Base-by-base conservation (phyloP, 1,284 basidiomycete genomes). In the Sutorius eximius region DNA sequence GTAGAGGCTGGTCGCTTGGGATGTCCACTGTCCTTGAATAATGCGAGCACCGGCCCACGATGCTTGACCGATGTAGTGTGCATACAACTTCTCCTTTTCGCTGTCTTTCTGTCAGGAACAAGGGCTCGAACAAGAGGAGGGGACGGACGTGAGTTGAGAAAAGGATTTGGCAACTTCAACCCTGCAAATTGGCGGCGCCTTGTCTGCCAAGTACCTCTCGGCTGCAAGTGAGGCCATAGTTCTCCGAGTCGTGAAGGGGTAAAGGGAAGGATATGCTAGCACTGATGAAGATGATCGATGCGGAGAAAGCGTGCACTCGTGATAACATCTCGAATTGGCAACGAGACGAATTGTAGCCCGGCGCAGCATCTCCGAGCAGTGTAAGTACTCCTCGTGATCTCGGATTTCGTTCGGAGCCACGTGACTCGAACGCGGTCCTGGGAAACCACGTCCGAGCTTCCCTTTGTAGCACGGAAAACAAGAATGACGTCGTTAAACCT, bases 31-130 rank as follows among this genome's bases (percentile, higher is more conserved):
- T 64, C 79, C 86, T 74, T 91, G 88, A 57, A 92, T 88, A 70
- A 93, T 86, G 44, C 87, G 79, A 45, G 82, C 88, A 34, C 91
- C 91, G 0, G 87, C 87, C 91, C 91, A 93, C 1, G 84, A 82
- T 8, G 89, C 89, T 60, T 82, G 61, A 11, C 78, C 79, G 16
- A 91, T 48, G 63, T 80, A 84, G 68, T 92, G 89, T 2, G 87
- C 81, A 62, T 93, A 93, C 58, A 85, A 79, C 72, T 88, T 89
- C 67, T 93, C 90, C 62, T 79, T 81, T 6, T 81, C 73, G 54
- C 87, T 91, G 51, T 8, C 48, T 42, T 20, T 49, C 45, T 33
- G 40, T 53, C 18, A 55, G 50, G 50, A 20, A 20, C 9, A 45
- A 32, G 16, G 7, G 5, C 2, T 5, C 5, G 24, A 3, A 51